These are phyloP conservation scores for Zalerion maritima DNA, from an alignment of 495 filamentous ascomycete genomes.

Conservation along the genomic window DNA sequence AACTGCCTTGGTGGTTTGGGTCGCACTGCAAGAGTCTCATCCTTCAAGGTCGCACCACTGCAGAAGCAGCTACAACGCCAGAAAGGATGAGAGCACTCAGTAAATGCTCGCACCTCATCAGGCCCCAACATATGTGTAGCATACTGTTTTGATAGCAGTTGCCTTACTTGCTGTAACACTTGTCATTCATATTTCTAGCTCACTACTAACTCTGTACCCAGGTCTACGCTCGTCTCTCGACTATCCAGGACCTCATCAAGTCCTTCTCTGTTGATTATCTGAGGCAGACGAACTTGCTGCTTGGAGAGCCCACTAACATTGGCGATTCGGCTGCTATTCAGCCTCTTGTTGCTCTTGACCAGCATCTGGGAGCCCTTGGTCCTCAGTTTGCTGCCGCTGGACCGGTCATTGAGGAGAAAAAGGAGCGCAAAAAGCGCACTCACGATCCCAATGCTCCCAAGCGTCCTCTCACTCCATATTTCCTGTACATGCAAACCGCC, in stretches of 20 bases:
- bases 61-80: too few relatives aligned
- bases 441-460: conserved; percentile 92
- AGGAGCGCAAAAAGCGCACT: conserved; percentile 75
- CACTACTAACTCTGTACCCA: conserved; percentile 23
- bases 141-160: conserved; percentile 3
- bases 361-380: conserved; percentile 14
- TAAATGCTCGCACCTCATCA: too few relatives aligned
- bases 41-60: too few relatives aligned
- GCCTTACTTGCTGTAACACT: conserved; percentile 6
- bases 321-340: conserved; percentile 9
- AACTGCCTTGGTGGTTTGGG: conserved; percentile 2
- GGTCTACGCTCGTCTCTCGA: conserved; percentile 60
- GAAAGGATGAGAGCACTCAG: too few relatives aligned
- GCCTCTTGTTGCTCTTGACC: conserved; percentile 23
- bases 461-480: conserved; percentile 83
- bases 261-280: conserved; percentile 66
- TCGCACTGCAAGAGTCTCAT: too few relatives aligned
- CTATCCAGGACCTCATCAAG: conserved; percentile 57
- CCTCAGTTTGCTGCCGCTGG: conserved; percentile 19
- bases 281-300: conserved; percentile 64
- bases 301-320: conserved; percentile 39
- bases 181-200: conserved; percentile 5
- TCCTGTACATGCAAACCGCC: conserved; percentile 79
- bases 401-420: conserved; percentile 45
- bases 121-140: too few relatives aligned